These are phyloP conservation scores for Picochlorum sp. DNA, from an alignment of 139 green algal species.

Conservation along the genomic window DNA sequence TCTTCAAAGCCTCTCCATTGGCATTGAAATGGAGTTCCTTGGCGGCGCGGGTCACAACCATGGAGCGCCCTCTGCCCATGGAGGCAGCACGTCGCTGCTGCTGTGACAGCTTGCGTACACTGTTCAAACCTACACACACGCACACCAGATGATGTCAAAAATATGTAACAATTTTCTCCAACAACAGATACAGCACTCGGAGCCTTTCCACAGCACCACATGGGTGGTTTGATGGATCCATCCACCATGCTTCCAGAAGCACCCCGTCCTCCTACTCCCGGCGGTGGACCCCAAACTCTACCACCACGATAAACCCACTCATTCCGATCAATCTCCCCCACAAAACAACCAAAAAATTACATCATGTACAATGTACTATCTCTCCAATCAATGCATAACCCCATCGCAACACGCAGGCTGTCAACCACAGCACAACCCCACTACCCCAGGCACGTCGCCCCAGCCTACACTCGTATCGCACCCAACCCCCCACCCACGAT, in stretches of 20 bases:
- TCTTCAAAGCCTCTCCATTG: slow-evolving; percentile 93
- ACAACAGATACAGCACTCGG: too few relatives aligned
- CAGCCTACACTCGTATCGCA: too few relatives aligned
- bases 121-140: background rate
- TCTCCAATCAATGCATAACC: too few relatives aligned
- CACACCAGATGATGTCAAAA: background rate
- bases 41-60: slow-evolving; percentile 42
- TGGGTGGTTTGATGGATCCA: background rate
- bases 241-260: background rate
- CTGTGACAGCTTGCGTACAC: too few relatives aligned
- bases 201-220: background rate
- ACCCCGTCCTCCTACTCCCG: background rate
- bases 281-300: background rate
- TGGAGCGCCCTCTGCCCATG: background rate
- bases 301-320: background rate
- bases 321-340: background rate
- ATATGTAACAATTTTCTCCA: too few relatives aligned
- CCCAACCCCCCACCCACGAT: too few relatives aligned
- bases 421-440: too few relatives aligned
- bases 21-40: slow-evolving; percentile 99
- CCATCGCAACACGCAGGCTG: too few relatives aligned
- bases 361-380: too few relatives aligned
- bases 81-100: background rate
- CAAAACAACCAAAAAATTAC: too few relatives aligned
- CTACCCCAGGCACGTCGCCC: too few relatives aligned